phyloP scores from a whole-genome alignment of 148 eudicot genomes.

The Tetragonia tetragonoides region DNA sequence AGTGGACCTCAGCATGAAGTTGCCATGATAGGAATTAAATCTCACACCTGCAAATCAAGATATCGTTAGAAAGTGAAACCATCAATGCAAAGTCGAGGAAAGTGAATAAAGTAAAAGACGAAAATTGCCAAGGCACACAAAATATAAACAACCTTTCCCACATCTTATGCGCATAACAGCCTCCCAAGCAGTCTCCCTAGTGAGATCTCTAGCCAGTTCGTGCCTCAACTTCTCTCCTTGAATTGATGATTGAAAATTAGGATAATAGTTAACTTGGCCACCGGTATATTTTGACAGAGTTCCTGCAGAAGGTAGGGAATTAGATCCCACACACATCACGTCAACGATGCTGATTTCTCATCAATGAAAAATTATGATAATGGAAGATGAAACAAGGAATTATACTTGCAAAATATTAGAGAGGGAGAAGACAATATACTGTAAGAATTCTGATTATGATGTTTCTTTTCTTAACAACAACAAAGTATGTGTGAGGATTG shows the following conservation, averaged over 20 bases:
- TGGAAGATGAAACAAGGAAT: constrained; percentile 3
- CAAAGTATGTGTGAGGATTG: background rate
- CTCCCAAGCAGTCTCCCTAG: constrained; percentile 99
- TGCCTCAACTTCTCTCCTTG: constrained; percentile 83
- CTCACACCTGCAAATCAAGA: constrained; percentile 57
- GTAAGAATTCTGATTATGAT: background rate
- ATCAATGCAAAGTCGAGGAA: background rate
- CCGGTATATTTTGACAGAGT: constrained; percentile 96
- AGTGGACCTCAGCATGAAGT: constrained; percentile 96
- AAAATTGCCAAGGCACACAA: constrained; percentile 9
- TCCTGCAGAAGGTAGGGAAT: constrained; percentile 37
- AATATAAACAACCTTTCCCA: constrained; percentile 72
- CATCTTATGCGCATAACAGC: constrained; percentile 96
- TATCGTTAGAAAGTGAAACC: background rate
- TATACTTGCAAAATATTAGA: background rate
- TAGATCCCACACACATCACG: background rate
- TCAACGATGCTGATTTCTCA: constrained; percentile 1
- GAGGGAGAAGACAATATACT: background rate
- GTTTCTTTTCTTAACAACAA: background rate
- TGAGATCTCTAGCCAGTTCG: constrained; percentile 89
- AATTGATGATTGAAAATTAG: constrained; percentile 60
- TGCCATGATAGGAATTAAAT: constrained; percentile 90
- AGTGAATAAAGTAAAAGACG: background rate
- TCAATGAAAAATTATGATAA: background rate
- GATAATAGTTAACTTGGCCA: constrained; percentile 89